A percentile compares a stretch with the other conserved stretches of the same genome.
Conservation (phyloP, 176 grass and related monocot genomes). For the Oryza glumipatula region DNA sequence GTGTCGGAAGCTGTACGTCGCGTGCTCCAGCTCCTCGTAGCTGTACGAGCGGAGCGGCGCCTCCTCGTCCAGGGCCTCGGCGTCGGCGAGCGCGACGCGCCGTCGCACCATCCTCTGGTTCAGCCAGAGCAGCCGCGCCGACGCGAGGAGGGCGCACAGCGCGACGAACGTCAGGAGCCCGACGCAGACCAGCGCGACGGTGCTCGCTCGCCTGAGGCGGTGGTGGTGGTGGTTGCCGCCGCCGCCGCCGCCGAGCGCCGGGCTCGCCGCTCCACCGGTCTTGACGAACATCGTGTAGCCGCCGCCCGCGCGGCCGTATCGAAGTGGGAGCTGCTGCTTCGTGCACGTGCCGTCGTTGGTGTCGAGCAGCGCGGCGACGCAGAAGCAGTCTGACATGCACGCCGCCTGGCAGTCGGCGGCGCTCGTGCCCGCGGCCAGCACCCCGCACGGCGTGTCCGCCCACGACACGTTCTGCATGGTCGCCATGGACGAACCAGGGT, state of each 20-base stretch:
- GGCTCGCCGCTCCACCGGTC: background rate
- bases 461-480: conserved; percentile 21
- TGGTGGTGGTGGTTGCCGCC: background rate
- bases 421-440: conserved; percentile 34
- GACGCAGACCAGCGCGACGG: conserved; percentile 23
- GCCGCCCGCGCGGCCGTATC: conserved; percentile 23
- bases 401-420: conserved; percentile 41
- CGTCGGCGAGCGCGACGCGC: conserved; percentile 24
- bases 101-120: conserved; percentile 10
- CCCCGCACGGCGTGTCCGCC: conserved; percentile 36
- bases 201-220: background rate
- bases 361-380: conserved; percentile 40
- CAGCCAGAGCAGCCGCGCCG: conserved; percentile 27
- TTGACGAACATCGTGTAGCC: conserved; percentile 48
- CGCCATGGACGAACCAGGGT: too few relatives aligned
- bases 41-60: conserved; percentile 34
- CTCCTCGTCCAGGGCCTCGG: conserved; percentile 14
- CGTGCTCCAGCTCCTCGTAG: conserved; percentile 50
- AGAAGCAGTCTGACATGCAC: conserved; percentile 52
- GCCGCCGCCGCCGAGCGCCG: background rate
- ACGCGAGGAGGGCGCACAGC: background rate
- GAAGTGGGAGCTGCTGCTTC: conserved; percentile 40
- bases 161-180: background rate
- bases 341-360: conserved; percentile 39
- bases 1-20: conserved; percentile 49